phyloP scores from a whole-genome alignment of 352 stramenopile genomes.

The Phytopythium mirpurense region DNA sequence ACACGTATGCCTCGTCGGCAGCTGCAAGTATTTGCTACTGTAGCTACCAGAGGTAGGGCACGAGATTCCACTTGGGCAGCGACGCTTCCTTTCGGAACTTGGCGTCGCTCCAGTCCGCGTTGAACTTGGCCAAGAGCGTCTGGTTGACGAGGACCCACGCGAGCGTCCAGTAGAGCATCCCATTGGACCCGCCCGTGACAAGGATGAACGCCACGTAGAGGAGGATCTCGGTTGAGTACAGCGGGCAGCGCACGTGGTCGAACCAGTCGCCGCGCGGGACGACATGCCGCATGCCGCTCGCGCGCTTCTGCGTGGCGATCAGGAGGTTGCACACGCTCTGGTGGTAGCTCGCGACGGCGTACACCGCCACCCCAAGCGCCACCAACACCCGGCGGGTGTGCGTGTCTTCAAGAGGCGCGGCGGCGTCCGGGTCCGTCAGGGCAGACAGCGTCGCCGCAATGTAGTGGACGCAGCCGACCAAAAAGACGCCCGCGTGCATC shows the following conservation, averaged over 20 bases:
- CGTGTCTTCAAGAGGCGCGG: slow-evolving; percentile 15
- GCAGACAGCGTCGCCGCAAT: slow-evolving; percentile 38
- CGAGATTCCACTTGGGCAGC: slow-evolving; percentile 35
- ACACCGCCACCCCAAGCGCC: slow-evolving; percentile 27
- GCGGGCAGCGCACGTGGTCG: slow-evolving; percentile 47
- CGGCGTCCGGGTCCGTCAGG: slow-evolving; percentile 31
- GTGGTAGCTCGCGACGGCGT: slow-evolving; percentile 46
- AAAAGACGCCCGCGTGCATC: slow-evolving; percentile 55
- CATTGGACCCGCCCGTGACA: slow-evolving; percentile 27
- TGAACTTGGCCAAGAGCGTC: slow-evolving; percentile 42
- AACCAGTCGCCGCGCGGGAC: slow-evolving; percentile 64
- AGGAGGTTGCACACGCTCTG: slow-evolving; percentile 55
- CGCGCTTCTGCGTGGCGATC: slow-evolving; percentile 49
- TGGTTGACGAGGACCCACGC: slow-evolving; percentile 67
- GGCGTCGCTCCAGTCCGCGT: slow-evolving; percentile 43
- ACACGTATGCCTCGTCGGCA: too few relatives aligned
- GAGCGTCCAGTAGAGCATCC: slow-evolving; percentile 40
- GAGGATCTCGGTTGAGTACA: slow-evolving; percentile 61
- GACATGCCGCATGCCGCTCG: slow-evolving; percentile 40
- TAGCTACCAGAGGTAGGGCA: slow-evolving; percentile 25
- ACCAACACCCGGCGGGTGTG: slow-evolving; percentile 10
- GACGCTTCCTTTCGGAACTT: slow-evolving; percentile 52
- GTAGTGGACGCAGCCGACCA: slow-evolving; percentile 62
- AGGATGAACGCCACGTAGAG: slow-evolving; percentile 54
- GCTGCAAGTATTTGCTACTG: too few relatives aligned